Evolutionary conservation across 306 rosid species (phyloP).

Genomic region (Vigna nakashimae): DNA sequence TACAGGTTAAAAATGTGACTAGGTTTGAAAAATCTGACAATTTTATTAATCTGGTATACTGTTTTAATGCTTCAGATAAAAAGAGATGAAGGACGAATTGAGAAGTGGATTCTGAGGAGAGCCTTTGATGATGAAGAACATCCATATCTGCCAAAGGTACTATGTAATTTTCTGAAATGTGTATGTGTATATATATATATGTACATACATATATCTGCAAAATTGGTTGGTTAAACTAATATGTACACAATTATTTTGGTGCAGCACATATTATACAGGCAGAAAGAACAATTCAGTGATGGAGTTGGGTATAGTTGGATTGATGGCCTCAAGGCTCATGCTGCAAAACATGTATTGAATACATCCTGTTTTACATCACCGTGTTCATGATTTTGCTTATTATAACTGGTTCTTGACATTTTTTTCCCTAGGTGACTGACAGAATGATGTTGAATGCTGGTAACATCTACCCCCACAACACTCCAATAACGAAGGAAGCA

Average conservation of each 20-base stretch:
- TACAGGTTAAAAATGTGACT: slow-evolving; percentile 36
- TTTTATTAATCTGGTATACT: not conserved
- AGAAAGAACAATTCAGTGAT: slow-evolving; percentile 96
- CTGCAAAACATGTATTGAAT: slow-evolving; percentile 75
- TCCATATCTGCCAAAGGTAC: slow-evolving; percentile 96
- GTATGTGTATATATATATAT: no score
- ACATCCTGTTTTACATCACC: not conserved
- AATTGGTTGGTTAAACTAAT: slow-evolving; percentile 29
- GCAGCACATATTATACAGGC: slow-evolving; percentile 94
- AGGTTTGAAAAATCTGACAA: slow-evolving; percentile 13
- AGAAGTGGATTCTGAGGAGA: slow-evolving; percentile 87
- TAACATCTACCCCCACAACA: slow-evolving; percentile 83
- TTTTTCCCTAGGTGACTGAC: slow-evolving; percentile 67
- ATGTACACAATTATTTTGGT: slow-evolving; percentile 33
- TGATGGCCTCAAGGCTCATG: slow-evolving; percentile 92
- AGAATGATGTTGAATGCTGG: slow-evolving; percentile 87
- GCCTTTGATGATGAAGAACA: slow-evolving; percentile 92
- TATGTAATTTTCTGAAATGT: slow-evolving; percentile 1
- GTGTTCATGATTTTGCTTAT: slow-evolving; percentile 20
- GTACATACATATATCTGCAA: not conserved
- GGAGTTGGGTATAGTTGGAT: slow-evolving; percentile 99
- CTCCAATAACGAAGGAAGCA: slow-evolving; percentile 88
- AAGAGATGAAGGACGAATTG: slow-evolving; percentile 77
- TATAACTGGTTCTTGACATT: slow-evolving; percentile 23
- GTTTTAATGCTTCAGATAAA: slow-evolving; percentile 62